Evolutionary conservation across 2,329 filamentous ascomycete genomes (phyloP), one percentile per base, ranked within the genome.

Genomic region (Onygenales sp.): DNA sequence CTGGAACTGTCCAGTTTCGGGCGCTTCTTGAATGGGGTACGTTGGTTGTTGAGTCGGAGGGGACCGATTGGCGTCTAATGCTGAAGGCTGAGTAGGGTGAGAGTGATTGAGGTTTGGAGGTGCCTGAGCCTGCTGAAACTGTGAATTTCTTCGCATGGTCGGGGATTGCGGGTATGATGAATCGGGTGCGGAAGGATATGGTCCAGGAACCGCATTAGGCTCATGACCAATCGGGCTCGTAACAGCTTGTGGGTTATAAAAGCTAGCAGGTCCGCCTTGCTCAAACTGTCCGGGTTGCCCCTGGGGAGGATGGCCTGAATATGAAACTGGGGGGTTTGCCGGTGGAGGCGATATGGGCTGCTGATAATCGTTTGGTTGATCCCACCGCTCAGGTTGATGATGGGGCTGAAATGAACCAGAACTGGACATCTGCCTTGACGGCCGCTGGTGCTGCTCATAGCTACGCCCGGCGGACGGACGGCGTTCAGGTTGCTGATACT

Each of bases 401-500:
- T 55, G 56, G 52, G 47, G 53, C 5, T 57, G 57, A 53, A 63
- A 62, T 45, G 59, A 52, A 36, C 56, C 53, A 27, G 63, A 56
- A 11, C 59, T 63, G 54, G 59, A 58, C 21, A 58, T 44, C 21
- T 49, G 57, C 14, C 56, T 50, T 7, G 49, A 54, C 7, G 56
- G 17, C 3, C 13, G 10, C 6, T n/a, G 21, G 10, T 5, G 50
- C 11, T 45, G 50, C 7, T 52, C 42, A n/a, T 52, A 46, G 10
- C 17, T 21, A 6, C 31, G 27, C 42, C 17, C 55, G 52, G 4
- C 43, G 42, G 31, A 51, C 57, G 56, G 10, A 46, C 33, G 44
- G 13, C 43, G 33, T 33, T 52, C 43, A 36, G 75, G 70, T 50
- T 76, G 74, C 53, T 72, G 67, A 31, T 74, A 84, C 39, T 73